A percentile compares a stretch with the other conserved stretches of the same genome.
phyloP scores from a whole-genome alignment of 768 basidiomycete genomes.

The Mycena capillaripes region DNA sequence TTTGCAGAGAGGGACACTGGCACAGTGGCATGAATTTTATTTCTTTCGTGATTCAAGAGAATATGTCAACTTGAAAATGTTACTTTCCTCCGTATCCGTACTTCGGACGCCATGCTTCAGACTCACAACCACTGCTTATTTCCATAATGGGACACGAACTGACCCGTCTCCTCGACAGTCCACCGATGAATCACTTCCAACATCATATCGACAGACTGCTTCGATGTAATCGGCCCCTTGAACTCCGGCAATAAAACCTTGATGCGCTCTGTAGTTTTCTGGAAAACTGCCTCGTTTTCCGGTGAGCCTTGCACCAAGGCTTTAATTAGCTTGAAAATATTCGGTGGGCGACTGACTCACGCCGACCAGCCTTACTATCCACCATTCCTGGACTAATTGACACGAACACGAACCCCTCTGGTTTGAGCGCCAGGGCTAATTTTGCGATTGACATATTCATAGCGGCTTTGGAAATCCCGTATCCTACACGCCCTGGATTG shows the following conservation, averaged over 20 bases:
- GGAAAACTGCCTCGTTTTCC: slow-evolving; percentile 25
- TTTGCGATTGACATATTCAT: slow-evolving; percentile 29
- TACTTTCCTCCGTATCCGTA: slow-evolving; percentile 21
- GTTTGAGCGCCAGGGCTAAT: slow-evolving; percentile 25
- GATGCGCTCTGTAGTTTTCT: slow-evolving; percentile 20
- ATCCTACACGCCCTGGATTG: slow-evolving; percentile 22
- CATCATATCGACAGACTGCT: slow-evolving; percentile 26
- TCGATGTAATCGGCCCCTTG: slow-evolving; percentile 22
- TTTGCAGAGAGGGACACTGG: slow-evolving; percentile 14
- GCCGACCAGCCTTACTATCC: slow-evolving; percentile 23
- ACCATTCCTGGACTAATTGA: slow-evolving; percentile 29
- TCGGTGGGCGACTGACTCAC: slow-evolving; percentile 21
- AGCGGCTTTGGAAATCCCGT: slow-evolving; percentile 29
- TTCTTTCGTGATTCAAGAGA: slow-evolving; percentile 21
- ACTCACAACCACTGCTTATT: slow-evolving; percentile 29
- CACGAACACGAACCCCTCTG: slow-evolving; percentile 30
- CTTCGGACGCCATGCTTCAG: slow-evolving; percentile 23
- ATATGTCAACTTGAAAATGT: slow-evolving; percentile 17
- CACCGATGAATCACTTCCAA: slow-evolving; percentile 29
- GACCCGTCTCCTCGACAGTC: slow-evolving; percentile 28
- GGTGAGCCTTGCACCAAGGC: slow-evolving; percentile 24
- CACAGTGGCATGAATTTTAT: slow-evolving; percentile 22
- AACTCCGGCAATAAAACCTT: slow-evolving; percentile 26
- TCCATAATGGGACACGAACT: slow-evolving; percentile 29
- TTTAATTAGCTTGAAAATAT: slow-evolving; percentile 24